phyloP scores from a whole-genome alignment of 192 early-diverging fungal genomes.

The Coemansia sp. region DNA sequence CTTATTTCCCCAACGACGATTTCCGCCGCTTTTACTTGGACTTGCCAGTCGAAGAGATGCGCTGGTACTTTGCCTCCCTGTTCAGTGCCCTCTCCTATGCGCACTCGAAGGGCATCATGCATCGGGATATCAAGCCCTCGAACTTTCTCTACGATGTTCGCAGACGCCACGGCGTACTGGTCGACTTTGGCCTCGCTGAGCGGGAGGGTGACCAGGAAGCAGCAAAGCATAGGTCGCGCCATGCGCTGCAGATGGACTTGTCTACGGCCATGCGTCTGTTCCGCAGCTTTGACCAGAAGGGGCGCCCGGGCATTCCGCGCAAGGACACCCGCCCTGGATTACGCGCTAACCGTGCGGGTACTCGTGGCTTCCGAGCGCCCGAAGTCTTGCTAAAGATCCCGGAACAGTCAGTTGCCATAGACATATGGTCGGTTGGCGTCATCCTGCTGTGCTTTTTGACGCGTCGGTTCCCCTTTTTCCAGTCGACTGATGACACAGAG shows the following conservation, averaged over 20 bases:
- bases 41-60: slow-evolving; percentile 67
- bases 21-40: slow-evolving; percentile 70
- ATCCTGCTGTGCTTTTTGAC: slow-evolving; percentile 78
- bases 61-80: slow-evolving; percentile 71
- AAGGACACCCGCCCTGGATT: slow-evolving; percentile 59
- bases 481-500: slow-evolving; percentile 81
- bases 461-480: slow-evolving; percentile 86
- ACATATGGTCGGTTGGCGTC: slow-evolving; percentile 92
- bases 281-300: slow-evolving; percentile 38
- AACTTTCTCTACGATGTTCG: slow-evolving; percentile 87
- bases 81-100: slow-evolving; percentile 70
- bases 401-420: slow-evolving; percentile 78
- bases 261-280: slow-evolving; percentile 43
- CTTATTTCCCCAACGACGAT: slow-evolving; percentile 80
- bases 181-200: slow-evolving; percentile 93
- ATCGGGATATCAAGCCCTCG: slow-evolving; percentile 91
- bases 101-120: slow-evolving; percentile 72
- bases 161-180: slow-evolving; percentile 73
- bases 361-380: slow-evolving; percentile 89
- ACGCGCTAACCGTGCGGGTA: slow-evolving; percentile 84
- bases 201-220: slow-evolving; percentile 49
- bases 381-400: slow-evolving; percentile 83
- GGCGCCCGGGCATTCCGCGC: slow-evolving; percentile 45
- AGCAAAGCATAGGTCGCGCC: slow-evolving; percentile 20
- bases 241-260: slow-evolving; percentile 47